phyloP scores from a whole-genome alignment of 2,329 filamentous ascomycete genomes.

The Cercospora zeae-maydis region DNA sequence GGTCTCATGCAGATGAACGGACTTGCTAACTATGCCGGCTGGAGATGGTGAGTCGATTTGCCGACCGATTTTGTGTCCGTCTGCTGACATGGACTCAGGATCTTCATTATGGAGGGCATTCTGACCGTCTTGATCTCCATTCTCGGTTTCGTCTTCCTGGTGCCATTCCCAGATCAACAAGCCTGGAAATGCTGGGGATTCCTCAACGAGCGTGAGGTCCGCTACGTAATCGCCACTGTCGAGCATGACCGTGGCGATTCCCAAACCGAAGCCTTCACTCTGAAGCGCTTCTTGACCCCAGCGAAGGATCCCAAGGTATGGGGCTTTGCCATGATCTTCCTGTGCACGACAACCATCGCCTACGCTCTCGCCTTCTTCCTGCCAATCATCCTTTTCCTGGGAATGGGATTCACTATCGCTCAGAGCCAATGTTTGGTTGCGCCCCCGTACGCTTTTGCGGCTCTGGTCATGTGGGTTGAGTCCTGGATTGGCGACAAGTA shows the following conservation, averaged over 20 bases:
- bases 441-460: slow-evolving; percentile 64
- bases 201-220: slow-evolving; percentile 8
- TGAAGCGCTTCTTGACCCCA: slow-evolving; percentile 42
- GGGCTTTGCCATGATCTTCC: slow-evolving; percentile 52
- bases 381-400: slow-evolving; percentile 63
- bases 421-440: slow-evolving; percentile 67
- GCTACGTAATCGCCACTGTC: slow-evolving; percentile 11
- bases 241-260: slow-evolving; percentile 11
- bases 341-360: slow-evolving; percentile 63
- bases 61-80: no score
- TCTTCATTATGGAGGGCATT: slow-evolving; percentile 17
- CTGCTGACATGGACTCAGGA: slow-evolving; percentile 18
- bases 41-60: slow-evolving; percentile 14
- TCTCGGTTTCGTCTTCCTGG: slow-evolving; percentile 7
- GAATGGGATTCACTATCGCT: slow-evolving; percentile 62
- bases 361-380: slow-evolving; percentile 77
- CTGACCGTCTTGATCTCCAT: slow-evolving; percentile 11
- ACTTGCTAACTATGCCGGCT: slow-evolving; percentile 3
- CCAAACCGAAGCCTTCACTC: slow-evolving; percentile 37
- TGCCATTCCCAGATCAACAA: slow-evolving; percentile 13
- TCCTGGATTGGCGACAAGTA: slow-evolving; percentile 38
- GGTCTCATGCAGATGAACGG: slow-evolving; percentile 44
- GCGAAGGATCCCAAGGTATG: slow-evolving; percentile 50
- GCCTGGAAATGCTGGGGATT: slow-evolving; percentile 6
- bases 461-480: slow-evolving; percentile 57